These are phyloP conservation scores for Sphenostylis stenocarpa DNA, from an alignment of 306 rosid genomes.

Conservation along the genomic window DNA sequence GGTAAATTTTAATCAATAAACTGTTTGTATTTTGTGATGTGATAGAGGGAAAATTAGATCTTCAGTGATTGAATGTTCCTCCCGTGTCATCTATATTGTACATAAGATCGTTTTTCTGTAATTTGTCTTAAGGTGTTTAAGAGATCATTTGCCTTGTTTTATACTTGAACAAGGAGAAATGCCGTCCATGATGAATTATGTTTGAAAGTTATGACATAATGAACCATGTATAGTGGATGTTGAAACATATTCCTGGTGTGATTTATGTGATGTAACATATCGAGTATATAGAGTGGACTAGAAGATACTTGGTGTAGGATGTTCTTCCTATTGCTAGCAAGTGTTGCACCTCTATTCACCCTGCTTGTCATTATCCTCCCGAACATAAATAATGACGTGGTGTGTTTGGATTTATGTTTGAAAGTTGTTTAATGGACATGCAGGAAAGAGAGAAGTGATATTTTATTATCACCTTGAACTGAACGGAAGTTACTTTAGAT, in stretches of 20 bases:
- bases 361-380: background rate
- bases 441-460: no score
- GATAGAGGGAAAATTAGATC: slow-evolving; percentile 23
- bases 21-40: slow-evolving; percentile 36
- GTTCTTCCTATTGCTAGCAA: background rate
- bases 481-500: no score
- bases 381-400: background rate
- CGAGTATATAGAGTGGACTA: slow-evolving; percentile 1
- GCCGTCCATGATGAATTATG: slow-evolving; percentile 10
- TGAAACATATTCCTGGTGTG: background rate
- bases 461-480: no score
- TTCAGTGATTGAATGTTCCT: slow-evolving; percentile 10
- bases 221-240: background rate
- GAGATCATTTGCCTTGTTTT: slow-evolving; percentile 10
- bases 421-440: no score
- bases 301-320: background rate
- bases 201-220: slow-evolving; percentile 20
- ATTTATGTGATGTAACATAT: slow-evolving; percentile 16
- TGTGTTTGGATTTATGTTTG: no score
- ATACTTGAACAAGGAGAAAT: slow-evolving; percentile 22
- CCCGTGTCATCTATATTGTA: slow-evolving; percentile 14
- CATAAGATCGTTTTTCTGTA: slow-evolving; percentile 2
- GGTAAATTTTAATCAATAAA: slow-evolving; percentile 45
- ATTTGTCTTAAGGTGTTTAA: slow-evolving; percentile 20
- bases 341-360: background rate